Evolutionary conservation across 148 eudicot genomes (phyloP).

Genomic region (Fagopyrum esculentum): DNA sequence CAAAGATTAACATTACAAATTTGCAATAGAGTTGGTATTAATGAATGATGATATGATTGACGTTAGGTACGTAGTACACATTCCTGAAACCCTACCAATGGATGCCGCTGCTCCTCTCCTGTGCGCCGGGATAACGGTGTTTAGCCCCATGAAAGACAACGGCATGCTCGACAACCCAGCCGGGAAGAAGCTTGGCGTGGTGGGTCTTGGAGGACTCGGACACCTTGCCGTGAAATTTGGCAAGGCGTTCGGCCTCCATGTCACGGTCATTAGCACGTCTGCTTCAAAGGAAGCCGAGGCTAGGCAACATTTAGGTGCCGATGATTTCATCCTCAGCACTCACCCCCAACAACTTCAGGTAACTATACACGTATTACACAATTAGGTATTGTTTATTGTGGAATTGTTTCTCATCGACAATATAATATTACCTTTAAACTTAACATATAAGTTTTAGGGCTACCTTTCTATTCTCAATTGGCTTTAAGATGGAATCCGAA

Average conservation of each 20-base stretch:
- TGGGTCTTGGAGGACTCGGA: conserved; percentile 85
- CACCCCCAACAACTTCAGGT: conserved; percentile 64
- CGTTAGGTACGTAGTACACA: conserved; percentile 59
- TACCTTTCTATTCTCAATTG: no score
- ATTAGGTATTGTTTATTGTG: no score
- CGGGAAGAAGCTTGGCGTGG: conserved; percentile 56
- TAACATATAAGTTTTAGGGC: no score
- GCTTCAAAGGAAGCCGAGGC: conserved; percentile 76
- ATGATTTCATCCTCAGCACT: conserved; percentile 70
- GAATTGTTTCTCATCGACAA: no score
- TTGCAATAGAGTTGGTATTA: no score
- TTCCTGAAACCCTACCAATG: conserved; percentile 69
- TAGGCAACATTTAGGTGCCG: conserved; percentile 47
- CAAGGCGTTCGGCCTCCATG: conserved; percentile 84
- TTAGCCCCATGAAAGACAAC: conserved; percentile 64
- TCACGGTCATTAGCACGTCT: conserved; percentile 86
- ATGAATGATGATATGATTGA: background rate
- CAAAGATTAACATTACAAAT: no score
- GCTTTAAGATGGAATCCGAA: no score
- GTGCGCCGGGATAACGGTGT: conserved; percentile 87
- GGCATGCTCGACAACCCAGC: conserved; percentile 32
- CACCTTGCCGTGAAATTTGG: conserved; percentile 85
- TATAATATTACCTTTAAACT: no score
- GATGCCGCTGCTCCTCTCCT: conserved; percentile 78
- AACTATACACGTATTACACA: no score